Conservation (phyloP, 768 basidiomycete species). For the Lyophyllum atratum region DNA sequence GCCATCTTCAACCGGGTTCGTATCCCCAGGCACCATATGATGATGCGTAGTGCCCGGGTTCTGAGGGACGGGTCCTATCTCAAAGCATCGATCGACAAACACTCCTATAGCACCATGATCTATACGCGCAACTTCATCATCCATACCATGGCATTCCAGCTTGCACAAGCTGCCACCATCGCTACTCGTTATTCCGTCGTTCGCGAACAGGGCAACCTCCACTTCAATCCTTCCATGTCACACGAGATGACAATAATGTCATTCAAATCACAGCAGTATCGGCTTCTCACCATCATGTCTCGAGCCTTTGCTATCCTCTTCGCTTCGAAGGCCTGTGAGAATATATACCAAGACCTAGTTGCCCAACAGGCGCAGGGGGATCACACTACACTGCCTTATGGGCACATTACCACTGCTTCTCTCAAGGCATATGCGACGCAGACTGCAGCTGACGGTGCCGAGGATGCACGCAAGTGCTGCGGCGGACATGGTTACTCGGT, state of each 20-base stretch:
- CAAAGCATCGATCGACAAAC: slow-evolving; percentile 12
- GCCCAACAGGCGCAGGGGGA: slow-evolving; percentile 10
- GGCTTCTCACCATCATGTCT: slow-evolving; percentile 19
- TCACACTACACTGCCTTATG: slow-evolving; percentile 11
- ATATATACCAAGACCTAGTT: slow-evolving; percentile 14
- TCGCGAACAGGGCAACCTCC: slow-evolving; percentile 26
- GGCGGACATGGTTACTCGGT: slow-evolving; percentile 26
- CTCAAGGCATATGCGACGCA: slow-evolving; percentile 29
- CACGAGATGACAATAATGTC: slow-evolving; percentile 18
- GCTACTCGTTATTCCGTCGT: slow-evolving; percentile 27
- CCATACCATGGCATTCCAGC: slow-evolving; percentile 19
- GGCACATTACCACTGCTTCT: slow-evolving; percentile 19
- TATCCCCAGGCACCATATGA: slow-evolving; percentile 23
- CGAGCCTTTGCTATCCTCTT: slow-evolving; percentile 22
- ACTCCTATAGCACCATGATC: slow-evolving; percentile 24
- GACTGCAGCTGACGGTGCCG: slow-evolving; percentile 22
- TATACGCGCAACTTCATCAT: slow-evolving; percentile 17
- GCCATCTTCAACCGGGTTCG: slow-evolving; percentile 23
- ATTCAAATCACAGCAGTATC: slow-evolving; percentile 24
- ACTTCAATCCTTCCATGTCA: slow-evolving; percentile 10
- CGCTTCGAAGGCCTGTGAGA: slow-evolving; percentile 13
- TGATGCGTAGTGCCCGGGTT: slow-evolving; percentile 22
- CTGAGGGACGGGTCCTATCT: slow-evolving; percentile 21
- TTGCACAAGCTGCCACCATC: slow-evolving; percentile 25
- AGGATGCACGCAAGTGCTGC: slow-evolving; percentile 27